Conservation (phyloP, 345 rosid genomes). For the Durio zibethinus region DNA sequence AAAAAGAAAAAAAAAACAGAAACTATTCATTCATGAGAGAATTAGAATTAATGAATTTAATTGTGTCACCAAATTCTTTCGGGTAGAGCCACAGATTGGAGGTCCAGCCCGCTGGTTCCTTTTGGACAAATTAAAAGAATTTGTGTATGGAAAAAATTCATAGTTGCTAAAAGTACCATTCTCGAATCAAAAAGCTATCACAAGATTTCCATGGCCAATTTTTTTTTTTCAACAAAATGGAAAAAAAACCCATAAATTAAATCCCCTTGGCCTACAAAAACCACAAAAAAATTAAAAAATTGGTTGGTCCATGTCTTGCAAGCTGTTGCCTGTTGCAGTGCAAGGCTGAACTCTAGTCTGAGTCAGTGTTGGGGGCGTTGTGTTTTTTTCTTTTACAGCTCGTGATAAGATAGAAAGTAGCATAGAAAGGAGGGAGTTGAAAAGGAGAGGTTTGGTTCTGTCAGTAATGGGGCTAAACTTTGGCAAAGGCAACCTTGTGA, state of each 20-base stretch:
- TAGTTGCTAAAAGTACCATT: not conserved
- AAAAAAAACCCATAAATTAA: not conserved
- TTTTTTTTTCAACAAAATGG: not conserved
- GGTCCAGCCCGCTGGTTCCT: not conserved
- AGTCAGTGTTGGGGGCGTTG: not conserved
- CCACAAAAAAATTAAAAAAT: not conserved
- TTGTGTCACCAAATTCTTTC: too few species aligned
- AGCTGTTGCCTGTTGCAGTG: slow-evolving; percentile 24
- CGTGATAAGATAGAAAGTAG: slow-evolving; percentile 30
- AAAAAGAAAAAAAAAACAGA: too few species aligned
- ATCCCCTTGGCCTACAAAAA: slow-evolving; percentile 7
- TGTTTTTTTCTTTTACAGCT: slow-evolving; percentile 14
- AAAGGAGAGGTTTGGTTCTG: slow-evolving; percentile 16
- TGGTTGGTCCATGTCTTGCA: slow-evolving; percentile 30
- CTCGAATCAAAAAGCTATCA: not conserved
- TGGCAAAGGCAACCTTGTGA: slow-evolving; percentile 30
- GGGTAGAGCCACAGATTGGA: not conserved
- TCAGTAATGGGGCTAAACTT: slow-evolving; percentile 1
- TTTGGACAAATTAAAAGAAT: not conserved
- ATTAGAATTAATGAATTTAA: too few species aligned
- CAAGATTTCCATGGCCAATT: slow-evolving; percentile 11
- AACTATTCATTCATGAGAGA: too few species aligned
- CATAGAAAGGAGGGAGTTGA: not conserved
- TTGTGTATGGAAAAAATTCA: too few species aligned
- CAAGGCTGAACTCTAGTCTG: not conserved